These are phyloP conservation scores for Phylloporus arenicola DNA, from an alignment of 768 basidiomycete species.

Conservation along the genomic window DNA sequence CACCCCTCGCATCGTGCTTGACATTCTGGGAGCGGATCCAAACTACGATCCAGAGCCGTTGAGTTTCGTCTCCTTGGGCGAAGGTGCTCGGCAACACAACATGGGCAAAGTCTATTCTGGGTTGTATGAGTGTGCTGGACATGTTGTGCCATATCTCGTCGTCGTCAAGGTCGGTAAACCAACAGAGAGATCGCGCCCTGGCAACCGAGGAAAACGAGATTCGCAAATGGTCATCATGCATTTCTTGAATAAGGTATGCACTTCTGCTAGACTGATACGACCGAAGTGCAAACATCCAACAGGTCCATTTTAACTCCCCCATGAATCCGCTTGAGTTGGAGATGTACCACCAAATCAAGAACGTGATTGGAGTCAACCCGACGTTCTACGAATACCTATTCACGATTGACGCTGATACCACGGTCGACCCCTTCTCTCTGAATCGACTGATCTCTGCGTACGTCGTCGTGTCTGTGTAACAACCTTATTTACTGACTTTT, in stretches of 20 bases:
- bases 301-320: conserved; percentile 95
- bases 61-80: conserved; percentile 89
- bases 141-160: conserved; percentile 93
- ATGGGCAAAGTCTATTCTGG: conserved; percentile 98
- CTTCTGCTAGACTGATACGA: neutral
- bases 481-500: neutral
- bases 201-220: conserved; percentile 97
- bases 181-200: conserved; percentile 85
- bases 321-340: conserved; percentile 98
- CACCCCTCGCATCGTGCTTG: conserved; percentile 92
- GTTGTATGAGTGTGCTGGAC: conserved; percentile 87
- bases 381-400: conserved; percentile 96
- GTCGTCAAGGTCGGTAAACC: conserved; percentile 95
- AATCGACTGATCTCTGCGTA: conserved; percentile 92
- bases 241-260: conserved; percentile 87
- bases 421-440: conserved; percentile 79
- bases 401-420: conserved; percentile 93
- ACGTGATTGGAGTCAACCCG: conserved; percentile 98
- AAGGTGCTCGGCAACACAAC: conserved; percentile 94
- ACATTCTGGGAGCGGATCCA: conserved; percentile 92
- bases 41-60: conserved; percentile 92
- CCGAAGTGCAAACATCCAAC: conserved; percentile 1
- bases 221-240: conserved; percentile 96
- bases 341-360: conserved; percentile 99
- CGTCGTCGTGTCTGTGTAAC: conserved; percentile 30